phyloP scores from a whole-genome alignment of 805 yeast species.

The Starmerella powellii region DNA sequence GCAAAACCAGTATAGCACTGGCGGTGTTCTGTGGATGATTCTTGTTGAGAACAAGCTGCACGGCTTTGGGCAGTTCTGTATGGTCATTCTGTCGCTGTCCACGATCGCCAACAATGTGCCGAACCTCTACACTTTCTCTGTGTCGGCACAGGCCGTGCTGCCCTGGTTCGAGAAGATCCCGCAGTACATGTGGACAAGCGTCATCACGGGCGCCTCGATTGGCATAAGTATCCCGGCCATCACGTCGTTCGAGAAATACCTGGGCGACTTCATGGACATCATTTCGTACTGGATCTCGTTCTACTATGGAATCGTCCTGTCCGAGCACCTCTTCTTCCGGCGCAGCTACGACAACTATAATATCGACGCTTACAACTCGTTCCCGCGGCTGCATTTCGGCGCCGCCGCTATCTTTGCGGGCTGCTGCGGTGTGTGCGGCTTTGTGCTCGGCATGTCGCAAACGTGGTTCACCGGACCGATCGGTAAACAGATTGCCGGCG shows the following conservation, averaged over 20 bases:
- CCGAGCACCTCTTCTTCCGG: slow-evolving; percentile 75
- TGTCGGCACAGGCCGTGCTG: slow-evolving; percentile 79
- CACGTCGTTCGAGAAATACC: slow-evolving; percentile 56
- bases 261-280: slow-evolving; percentile 80
- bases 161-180: slow-evolving; percentile 63
- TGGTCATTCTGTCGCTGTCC: slow-evolving; percentile 72
- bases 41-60: slow-evolving; percentile 69
- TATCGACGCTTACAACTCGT: slow-evolving; percentile 48
- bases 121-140: slow-evolving; percentile 81
- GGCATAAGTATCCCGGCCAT: slow-evolving; percentile 86
- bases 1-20: slow-evolving; percentile 47
- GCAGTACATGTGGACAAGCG: slow-evolving; percentile 68
- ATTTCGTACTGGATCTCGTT: slow-evolving; percentile 86
- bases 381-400: slow-evolving; percentile 56
- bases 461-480: slow-evolving; percentile 70
- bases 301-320: slow-evolving; percentile 59
- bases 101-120: slow-evolving; percentile 88
- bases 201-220: slow-evolving; percentile 62
- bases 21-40: slow-evolving; percentile 74
- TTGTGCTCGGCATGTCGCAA: slow-evolving; percentile 77
- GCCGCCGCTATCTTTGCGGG: slow-evolving; percentile 66
- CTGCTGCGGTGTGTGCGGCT: slow-evolving; percentile 76
- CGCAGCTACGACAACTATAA: slow-evolving; percentile 51
- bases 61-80: slow-evolving; percentile 81
- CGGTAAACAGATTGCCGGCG: slow-evolving; percentile 50